Evolutionary conservation across 139 green algal genomes (phyloP), one percentile per base, ranked within the genome.

Genomic region (Closterium sp.): DNA sequence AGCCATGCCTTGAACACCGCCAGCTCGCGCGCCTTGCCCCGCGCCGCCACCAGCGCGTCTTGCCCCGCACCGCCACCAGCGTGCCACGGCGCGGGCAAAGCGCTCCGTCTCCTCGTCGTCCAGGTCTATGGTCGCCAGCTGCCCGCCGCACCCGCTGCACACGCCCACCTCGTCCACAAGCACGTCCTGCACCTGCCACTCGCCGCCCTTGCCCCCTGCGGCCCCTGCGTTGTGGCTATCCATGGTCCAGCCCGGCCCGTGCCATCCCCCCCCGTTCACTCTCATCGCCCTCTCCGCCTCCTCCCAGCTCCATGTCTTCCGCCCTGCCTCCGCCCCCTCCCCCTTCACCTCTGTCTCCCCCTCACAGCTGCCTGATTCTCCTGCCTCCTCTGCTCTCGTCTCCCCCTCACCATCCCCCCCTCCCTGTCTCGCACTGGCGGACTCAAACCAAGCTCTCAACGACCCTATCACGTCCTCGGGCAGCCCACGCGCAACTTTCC

Each of bases 1-100:
- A 95, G 38, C 90, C 90, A 93, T 19, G 93, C 91, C 91, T 93
- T 31, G 69, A 93, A 93, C 32, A 21, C 30, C 32, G 25, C 19
- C 32, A 93, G 93, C 33, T 93, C 91, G 32, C 38, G 55, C 31
- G 87, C 55, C 16, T 76, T 76, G 55, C 55, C 55, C 55, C 55
- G 23, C 55, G 55, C 55, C 55, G 23, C 55, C 55, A 76, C 55
- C 55, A 33, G 34, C 30, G 33, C 23, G 16, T 35, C 38, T 76
- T 76, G 55, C 55, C 55, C 55, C 55, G 23, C 55, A 19, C 55
- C 55, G 23, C 55, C 55, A 76, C 55, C 55, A 33, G 34, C 30
- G 33, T 7, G 16, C 38, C 31, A 93, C n/a, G 12, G 88, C 28
- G 9, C 33, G 34, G 0, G 91, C 91, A 76, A 93, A 93, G n/a